Evolutionary conservation across 441 rosid species (phyloP).

Genomic region (Arabidopsis lyrata): DNA sequence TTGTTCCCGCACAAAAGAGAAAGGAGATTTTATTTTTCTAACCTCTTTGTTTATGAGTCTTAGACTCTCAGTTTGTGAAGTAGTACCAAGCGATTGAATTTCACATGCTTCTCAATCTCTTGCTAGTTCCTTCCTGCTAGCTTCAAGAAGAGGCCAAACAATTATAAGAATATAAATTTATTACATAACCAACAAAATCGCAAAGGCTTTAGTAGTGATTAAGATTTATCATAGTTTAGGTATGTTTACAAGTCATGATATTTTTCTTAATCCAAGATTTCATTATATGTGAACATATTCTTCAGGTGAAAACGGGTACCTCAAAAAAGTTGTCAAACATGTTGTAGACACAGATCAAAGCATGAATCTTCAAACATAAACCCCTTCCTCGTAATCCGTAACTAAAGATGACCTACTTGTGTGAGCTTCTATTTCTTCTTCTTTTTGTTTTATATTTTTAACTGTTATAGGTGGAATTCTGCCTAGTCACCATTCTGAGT

Average conservation of each 20-base stretch:
- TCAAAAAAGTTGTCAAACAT: conserved; percentile 49
- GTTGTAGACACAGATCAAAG: conserved; percentile 48
- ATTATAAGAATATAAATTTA: background rate
- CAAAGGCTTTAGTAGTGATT: conserved; percentile 9
- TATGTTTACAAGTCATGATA: background rate
- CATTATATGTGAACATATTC: conserved; percentile 25
- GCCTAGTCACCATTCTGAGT: conserved; percentile 60
- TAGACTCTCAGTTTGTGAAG: conserved; percentile 32
- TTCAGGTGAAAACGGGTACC: conserved; percentile 51
- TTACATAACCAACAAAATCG: conserved; percentile 7
- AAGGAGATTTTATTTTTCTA: conserved; percentile 49
- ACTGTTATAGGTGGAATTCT: conserved; percentile 32
- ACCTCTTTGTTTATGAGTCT: conserved; percentile 54
- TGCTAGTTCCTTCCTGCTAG: conserved; percentile 48
- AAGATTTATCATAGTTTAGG: background rate
- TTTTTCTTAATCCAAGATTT: conserved; percentile 19
- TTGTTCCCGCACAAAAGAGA: conserved; percentile 39
- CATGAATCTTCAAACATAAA: conserved; percentile 49
- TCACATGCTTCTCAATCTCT: conserved; percentile 43
- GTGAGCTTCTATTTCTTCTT: conserved; percentile 41
- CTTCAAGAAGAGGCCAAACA: conserved; percentile 41
- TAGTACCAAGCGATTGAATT: conserved; percentile 32
- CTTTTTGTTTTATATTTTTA: conserved; percentile 28
- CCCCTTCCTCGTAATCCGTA: conserved; percentile 44
- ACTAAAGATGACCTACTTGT: conserved; percentile 44